A percentile compares a stretch with the other conserved stretches of the same genome.
Evolutionary conservation across 179 eudicot species (phyloP).

Genomic region (Beta corolliflora): DNA sequence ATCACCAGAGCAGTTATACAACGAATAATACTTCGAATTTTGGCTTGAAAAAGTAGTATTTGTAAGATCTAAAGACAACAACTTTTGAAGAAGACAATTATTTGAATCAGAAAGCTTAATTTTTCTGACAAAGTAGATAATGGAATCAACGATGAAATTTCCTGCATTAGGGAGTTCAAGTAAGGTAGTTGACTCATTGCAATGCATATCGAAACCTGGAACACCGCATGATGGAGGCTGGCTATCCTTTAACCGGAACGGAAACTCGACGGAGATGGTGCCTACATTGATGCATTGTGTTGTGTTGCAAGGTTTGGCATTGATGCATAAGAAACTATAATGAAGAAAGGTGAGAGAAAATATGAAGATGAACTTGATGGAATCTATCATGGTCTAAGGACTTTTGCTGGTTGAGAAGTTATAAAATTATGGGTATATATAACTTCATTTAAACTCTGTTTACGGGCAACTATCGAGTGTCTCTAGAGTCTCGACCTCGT

Average conservation of each 20-base stretch:
- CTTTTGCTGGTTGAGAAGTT: too few species aligned
- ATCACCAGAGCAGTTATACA: conserved; percentile 10
- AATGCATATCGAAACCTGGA: conserved; percentile 8
- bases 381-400: not conserved
- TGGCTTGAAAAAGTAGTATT: not conserved
- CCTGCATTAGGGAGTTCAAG: not conserved
- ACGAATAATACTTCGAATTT: not conserved
- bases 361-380: not conserved
- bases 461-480: too few species aligned
- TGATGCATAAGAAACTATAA: not conserved
- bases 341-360: not conserved
- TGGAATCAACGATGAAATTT: not conserved
- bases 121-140: not conserved
- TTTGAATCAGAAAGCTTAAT: conserved; percentile 6
- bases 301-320: not conserved
- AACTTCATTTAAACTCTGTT: too few species aligned
- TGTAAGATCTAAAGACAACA: not conserved
- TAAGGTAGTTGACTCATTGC: not conserved
- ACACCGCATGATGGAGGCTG: conserved; percentile 9
- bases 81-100: conserved; percentile 7
- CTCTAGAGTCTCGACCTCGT: too few species aligned
- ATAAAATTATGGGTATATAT: too few species aligned
- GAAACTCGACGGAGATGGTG: not conserved
- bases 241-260: not conserved
- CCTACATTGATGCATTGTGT: not conserved